Percentiles rank a stretch among this genome's conserved stretches.
Evolutionary conservation across 805 yeast species (phyloP).

Genomic region (Candida germanica): DNA sequence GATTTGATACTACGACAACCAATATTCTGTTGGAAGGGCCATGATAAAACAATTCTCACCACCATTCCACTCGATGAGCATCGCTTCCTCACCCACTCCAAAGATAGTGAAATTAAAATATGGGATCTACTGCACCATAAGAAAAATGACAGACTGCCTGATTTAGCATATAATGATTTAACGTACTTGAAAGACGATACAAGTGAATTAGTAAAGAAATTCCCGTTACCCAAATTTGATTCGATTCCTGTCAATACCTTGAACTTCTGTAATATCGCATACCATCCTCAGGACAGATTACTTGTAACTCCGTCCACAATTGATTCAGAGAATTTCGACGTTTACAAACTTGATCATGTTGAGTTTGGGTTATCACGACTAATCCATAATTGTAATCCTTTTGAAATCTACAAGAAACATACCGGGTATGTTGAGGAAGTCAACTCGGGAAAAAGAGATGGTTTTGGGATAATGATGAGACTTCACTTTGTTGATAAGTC

Average conservation of each 20-base stretch:
- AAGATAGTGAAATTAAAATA: slow-evolving; percentile 54
- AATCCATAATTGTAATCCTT: slow-evolving; percentile 29
- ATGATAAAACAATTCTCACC: slow-evolving; percentile 48
- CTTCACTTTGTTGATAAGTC: slow-evolving; percentile 34
- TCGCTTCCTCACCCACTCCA: slow-evolving; percentile 56
- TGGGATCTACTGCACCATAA: too few species aligned
- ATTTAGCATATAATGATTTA: slow-evolving; percentile 11
- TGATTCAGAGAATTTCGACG: slow-evolving; percentile 62
- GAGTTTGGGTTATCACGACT: slow-evolving; percentile 22
- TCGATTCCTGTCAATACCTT: slow-evolving; percentile 69
- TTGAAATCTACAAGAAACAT: slow-evolving; percentile 13
- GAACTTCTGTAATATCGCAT: slow-evolving; percentile 66
- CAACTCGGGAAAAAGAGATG: slow-evolving; percentile 17
- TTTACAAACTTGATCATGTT: slow-evolving; percentile 40
- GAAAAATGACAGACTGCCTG: slow-evolving; percentile 10
- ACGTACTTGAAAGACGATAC: slow-evolving; percentile 13
- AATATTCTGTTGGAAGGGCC: slow-evolving; percentile 56
- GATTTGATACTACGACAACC: slow-evolving; percentile 56
- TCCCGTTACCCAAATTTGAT: slow-evolving; percentile 16
- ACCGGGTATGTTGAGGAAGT: slow-evolving; percentile 12
- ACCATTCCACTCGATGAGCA: slow-evolving; percentile 27
- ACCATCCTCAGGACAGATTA: slow-evolving; percentile 23
- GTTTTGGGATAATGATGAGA: slow-evolving; percentile 68
- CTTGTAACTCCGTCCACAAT: slow-evolving; percentile 61
- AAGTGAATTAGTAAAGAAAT: slow-evolving; percentile 22